Conservation (phyloP, 805 yeast species). For the Ogataea polymorpha region DNA sequence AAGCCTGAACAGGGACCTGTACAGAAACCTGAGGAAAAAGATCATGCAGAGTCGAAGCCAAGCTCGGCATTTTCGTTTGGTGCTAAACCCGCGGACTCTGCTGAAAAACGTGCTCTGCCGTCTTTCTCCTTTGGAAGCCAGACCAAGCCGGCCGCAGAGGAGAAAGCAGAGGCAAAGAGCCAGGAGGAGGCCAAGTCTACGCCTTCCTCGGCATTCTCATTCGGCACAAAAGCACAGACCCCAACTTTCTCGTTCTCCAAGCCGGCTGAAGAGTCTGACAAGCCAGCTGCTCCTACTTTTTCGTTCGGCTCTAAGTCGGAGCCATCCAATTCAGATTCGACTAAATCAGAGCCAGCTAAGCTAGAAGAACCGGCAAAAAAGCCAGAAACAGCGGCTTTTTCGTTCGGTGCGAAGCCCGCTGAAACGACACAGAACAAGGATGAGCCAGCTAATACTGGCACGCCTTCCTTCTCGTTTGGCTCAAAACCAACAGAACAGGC, state of each 20-base stretch:
- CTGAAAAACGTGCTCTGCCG: neutral
- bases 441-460: constrained; percentile 1
- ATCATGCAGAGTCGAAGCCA: neutral
- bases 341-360: neutral
- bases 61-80: neutral
- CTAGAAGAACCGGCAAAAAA: neutral
- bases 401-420: constrained; percentile 10
- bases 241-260: constrained; percentile 1
- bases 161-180: too few relatives aligned
- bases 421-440: neutral
- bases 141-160: neutral
- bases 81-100: neutral
- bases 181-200: neutral
- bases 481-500: neutral
- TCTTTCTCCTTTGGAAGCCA: too few relatives aligned
- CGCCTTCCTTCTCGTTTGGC: constrained; percentile 12
- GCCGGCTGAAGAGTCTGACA: neutral
- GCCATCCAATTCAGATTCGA: neutral
- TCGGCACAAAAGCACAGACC: neutral
- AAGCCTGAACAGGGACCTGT: neutral
- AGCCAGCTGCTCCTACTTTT: neutral
- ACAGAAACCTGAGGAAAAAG: too few relatives aligned
- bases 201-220: neutral
- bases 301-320: neutral
- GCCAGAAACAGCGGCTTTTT: constrained; percentile 8